Evolutionary conservation across 1,139 yeast genomes (phyloP).

Genomic region (Geotrichum bryndzae): DNA sequence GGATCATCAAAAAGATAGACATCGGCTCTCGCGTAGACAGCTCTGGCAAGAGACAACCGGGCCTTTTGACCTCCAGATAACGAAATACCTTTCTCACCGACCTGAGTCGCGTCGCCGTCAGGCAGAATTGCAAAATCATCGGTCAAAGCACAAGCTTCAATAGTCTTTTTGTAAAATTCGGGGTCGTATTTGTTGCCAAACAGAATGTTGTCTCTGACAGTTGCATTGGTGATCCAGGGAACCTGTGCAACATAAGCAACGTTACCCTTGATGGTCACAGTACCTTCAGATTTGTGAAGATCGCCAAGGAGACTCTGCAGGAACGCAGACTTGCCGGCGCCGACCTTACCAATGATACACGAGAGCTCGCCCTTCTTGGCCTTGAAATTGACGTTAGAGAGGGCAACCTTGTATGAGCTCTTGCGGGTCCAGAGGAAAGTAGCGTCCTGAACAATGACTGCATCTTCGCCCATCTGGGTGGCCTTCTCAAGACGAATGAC

Average conservation of each 20-base stretch:
- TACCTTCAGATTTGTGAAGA: conserved; percentile 70
- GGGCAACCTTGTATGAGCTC: conserved; percentile 71
- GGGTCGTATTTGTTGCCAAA: conserved; percentile 86
- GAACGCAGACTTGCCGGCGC: conserved; percentile 85
- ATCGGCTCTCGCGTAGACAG: conserved; percentile 92
- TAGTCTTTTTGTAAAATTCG: conserved; percentile 67
- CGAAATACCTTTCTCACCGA: conserved; percentile 96
- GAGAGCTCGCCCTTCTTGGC: conserved; percentile 77
- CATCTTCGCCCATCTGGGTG: conserved; percentile 54
- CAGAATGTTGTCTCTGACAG: conserved; percentile 80
- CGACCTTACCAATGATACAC: conserved; percentile 90
- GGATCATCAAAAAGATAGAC: conserved; percentile 86
- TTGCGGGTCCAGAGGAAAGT: conserved; percentile 85
- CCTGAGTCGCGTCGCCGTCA: conserved; percentile 84
- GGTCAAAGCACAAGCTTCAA: conserved; percentile 84
- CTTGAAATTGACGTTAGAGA: conserved; percentile 59
- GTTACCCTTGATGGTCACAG: conserved; percentile 66
- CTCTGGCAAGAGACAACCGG: conserved; percentile 85
- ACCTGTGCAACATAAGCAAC: conserved; percentile 88
- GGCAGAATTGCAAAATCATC: conserved; percentile 74
- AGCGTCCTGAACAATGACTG: conserved; percentile 64
- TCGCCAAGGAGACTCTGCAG: conserved; percentile 84
- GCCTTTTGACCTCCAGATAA: conserved; percentile 98
- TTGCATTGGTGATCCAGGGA: conserved; percentile 96
- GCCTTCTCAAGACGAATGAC: conserved; percentile 55